Base-by-base conservation (phyloP, 495 filamentous ascomycete species). In the Penicillium robsamsonii region DNA sequence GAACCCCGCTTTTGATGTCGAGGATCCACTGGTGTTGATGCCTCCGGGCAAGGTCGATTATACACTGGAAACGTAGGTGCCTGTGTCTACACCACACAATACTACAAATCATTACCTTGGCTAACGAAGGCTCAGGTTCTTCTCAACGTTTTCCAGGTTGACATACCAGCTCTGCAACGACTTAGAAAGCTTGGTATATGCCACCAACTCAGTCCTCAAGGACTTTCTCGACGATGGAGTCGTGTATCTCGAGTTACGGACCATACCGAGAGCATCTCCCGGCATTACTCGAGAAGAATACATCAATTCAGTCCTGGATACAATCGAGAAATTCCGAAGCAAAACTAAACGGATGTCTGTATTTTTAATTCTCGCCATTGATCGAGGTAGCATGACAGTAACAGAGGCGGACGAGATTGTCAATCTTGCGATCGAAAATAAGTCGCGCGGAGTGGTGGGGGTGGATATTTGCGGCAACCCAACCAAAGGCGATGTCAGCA, bases 381-480 rank as follows among this genome's bases (percentile, higher is more conserved):
- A 96, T 74, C 81, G 90, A 5, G 76, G 81, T 24, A 61, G 73
- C 13, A 83, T 86, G 62, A 75, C 79, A 24, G 58, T 74, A 43
- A 57, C 70, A 10, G 77, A 85, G 59, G 89, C 89, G 0, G 50
- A 69, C 37, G 75, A 84, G 37, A 79, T 84, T 44, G 77, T 93
- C 53, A 72, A 84, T 22, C 79, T 95, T 0, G 87, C 87, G 0
- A 66, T 81, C 30, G 66, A 71, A 43, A 85, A 86, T 70, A 70
- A 67, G 5, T 27, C 48, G 35, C 68, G 70, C 27, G 84, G 86
- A 35, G 82, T 94, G 43, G 88, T 94, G 0, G 91, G 87, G 31
- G 65, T 96, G 43, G 90, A 95, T 68, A 77, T 95, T 12, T 92
- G 89, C 70, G 90, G 91, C 6, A 83, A 96, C 62, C 90, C 91